Conservation (phyloP, 768 basidiomycete species). For the Cytidiella melzeri region DNA sequence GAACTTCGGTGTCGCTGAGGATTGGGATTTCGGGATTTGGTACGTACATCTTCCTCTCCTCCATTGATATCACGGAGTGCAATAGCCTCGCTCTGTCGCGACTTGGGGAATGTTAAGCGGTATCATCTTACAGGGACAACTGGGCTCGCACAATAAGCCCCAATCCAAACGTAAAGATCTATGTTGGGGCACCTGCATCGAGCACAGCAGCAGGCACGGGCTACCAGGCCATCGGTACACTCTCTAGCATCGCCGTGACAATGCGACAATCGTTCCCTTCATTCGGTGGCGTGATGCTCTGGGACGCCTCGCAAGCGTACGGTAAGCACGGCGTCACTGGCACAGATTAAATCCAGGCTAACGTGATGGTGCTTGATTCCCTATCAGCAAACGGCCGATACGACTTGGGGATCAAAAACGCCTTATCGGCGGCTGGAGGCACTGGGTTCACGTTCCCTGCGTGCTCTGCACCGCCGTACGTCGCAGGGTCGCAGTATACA, state of each 20-base stretch:
- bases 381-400: conserved; percentile 47
- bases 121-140: conserved; percentile 31
- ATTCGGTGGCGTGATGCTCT: conserved; percentile 40
- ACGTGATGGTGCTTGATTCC: background rate
- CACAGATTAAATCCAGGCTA: background rate
- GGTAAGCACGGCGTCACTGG: conserved; percentile 21
- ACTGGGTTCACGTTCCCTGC: conserved; percentile 61
- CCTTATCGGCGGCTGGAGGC: conserved; percentile 54
- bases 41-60: conserved; percentile 10
- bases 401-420: conserved; percentile 55
- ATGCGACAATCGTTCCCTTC: conserved; percentile 35
- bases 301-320: conserved; percentile 40
- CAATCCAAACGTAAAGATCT: conserved; percentile 40
- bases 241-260: conserved; percentile 28
- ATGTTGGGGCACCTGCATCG: conserved; percentile 37
- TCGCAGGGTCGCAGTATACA: conserved; percentile 42
- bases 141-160: conserved; percentile 37
- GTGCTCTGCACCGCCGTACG: conserved; percentile 51
- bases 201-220: conserved; percentile 37
- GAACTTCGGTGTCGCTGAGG: conserved; percentile 41
- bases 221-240: conserved; percentile 27
- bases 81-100: background rate
- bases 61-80: background rate
- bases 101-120: background rate
- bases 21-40: conserved; percentile 35